These are phyloP conservation scores for Stenocarpella maydis DNA, from an alignment of 2,329 filamentous ascomycete genomes.

Conservation along the genomic window DNA sequence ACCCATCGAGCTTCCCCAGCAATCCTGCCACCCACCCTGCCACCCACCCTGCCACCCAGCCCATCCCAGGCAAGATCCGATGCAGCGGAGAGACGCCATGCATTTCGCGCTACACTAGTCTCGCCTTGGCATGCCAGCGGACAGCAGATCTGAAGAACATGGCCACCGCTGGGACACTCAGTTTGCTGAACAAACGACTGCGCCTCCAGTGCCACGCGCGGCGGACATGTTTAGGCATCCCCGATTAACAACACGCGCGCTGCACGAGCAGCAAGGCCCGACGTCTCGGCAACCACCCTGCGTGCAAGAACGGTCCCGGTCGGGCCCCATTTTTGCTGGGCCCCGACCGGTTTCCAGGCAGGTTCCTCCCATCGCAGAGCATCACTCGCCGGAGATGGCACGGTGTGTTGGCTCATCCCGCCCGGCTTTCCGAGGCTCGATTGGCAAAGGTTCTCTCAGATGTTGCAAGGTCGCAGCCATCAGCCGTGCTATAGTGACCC, in stretches of 20 bases:
- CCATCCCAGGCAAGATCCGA: conserved; percentile 3
- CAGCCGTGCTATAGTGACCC: too few species aligned
- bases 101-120: background rate
- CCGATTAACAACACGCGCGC: background rate
- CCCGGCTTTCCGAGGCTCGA: background rate
- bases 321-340: background rate
- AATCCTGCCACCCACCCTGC: background rate
- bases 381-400: background rate
- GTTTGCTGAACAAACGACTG: background rate
- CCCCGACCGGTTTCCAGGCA: conserved; percentile 7
- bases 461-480: too few species aligned
- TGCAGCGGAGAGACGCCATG: background rate
- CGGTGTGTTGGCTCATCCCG: background rate
- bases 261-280: background rate
- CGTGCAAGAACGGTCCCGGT: too few species aligned
- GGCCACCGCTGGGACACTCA: background rate
- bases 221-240: background rate
- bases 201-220: background rate
- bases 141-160: conserved; percentile 13
- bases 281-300: background rate
- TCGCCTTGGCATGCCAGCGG: conserved; percentile 4
- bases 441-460: background rate
- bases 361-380: conserved; percentile 1
- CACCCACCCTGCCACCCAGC: background rate
- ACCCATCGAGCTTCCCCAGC: conserved; percentile 14